phyloP scores from a whole-genome alignment of 2,329 filamentous ascomycete genomes.

The Penicillium italicum region DNA sequence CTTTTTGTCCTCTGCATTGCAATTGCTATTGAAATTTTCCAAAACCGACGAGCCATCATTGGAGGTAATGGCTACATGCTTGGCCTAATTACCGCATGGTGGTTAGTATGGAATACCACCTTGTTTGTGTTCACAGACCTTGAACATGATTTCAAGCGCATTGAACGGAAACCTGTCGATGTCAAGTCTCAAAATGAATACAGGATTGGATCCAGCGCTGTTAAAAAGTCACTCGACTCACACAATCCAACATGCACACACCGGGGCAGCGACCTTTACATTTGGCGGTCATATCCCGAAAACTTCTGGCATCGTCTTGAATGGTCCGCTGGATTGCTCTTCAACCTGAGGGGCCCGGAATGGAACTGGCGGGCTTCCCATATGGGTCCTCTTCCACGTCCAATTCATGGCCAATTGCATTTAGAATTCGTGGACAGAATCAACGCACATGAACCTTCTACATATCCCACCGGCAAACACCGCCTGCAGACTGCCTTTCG shows the following conservation, averaged over 20 bases:
- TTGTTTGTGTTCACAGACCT: conserved; percentile 56
- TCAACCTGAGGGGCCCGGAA: conserved; percentile 57
- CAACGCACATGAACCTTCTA: conserved; percentile 19
- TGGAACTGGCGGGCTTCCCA: conserved; percentile 57
- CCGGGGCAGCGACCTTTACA: conserved; percentile 29
- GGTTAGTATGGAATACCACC: conserved; percentile 51
- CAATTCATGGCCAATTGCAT: conserved; percentile 25
- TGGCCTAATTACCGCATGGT: conserved; percentile 54
- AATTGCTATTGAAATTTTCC: conserved; percentile 45
- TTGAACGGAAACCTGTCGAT: conserved; percentile 42
- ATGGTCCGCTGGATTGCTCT: conserved; percentile 56
- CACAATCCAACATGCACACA: background rate
- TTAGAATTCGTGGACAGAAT: conserved; percentile 14
- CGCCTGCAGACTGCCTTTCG: conserved; percentile 49
- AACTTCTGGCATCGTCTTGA: conserved; percentile 53
- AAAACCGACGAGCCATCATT: conserved; percentile 46
- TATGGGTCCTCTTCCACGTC: conserved; percentile 37
- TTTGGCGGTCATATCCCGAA: conserved; percentile 55
- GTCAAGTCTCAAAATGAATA: background rate
- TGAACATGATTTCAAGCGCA: conserved; percentile 53
- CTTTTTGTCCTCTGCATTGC: conserved; percentile 45
- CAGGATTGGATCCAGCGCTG: background rate
- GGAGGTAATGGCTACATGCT: conserved; percentile 54
- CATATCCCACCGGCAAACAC: conserved; percentile 41
- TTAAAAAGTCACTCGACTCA: background rate